Base-by-base conservation (phyloP, 176 grass and related monocot species). In the Musa acuminata region DNA sequence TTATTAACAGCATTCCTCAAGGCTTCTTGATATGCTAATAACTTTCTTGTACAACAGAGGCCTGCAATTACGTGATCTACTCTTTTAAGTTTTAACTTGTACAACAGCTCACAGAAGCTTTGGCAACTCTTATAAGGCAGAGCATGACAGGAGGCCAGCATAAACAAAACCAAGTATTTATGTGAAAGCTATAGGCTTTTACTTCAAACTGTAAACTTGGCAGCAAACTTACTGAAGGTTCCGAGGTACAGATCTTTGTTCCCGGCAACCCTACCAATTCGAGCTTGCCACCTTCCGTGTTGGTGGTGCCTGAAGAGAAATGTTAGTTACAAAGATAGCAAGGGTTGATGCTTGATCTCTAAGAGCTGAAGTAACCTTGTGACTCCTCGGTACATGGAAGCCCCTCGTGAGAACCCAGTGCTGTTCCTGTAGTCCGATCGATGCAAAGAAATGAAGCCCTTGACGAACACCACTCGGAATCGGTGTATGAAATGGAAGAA, bases 201-300 rank as follows among this genome's bases (percentile, higher is more conserved):
- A 13, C 3, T 13, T 29, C 8, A 13, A 16, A 68, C 48, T 25
- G 67, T 24, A 75, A 22, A 55, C 51, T 60, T 52, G 75, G 60
- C 27, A 52, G 62, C 9, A 69, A 84, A 55, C 89, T 92, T 80
- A 96, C 92, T 92, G 89, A 96, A 96, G 0, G 92, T 96, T 62
- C 92, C 92, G 48, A 96, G 89, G 67, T 96, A 96, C 48, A 96
- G 19, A 80, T 96, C 92, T 83, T 96, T 96, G 84, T 96, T 96
- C 73, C 92, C 92, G 8, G 92, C 92, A 27, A 96, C 92, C 69
- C 92, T 89, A 23, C 92, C 92, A 75, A 96, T 96, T 82, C 92
- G 89, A 63, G 92, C 92, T 73, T 96, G 92, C 92, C 92, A 96
- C 52, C 92, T 85, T 71, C 92, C 92, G 80, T 96, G 92, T 78